Evolutionary conservation across 1,139 yeast species (phyloP).

Genomic region (Zygosaccharomyces pseudobailii): DNA sequence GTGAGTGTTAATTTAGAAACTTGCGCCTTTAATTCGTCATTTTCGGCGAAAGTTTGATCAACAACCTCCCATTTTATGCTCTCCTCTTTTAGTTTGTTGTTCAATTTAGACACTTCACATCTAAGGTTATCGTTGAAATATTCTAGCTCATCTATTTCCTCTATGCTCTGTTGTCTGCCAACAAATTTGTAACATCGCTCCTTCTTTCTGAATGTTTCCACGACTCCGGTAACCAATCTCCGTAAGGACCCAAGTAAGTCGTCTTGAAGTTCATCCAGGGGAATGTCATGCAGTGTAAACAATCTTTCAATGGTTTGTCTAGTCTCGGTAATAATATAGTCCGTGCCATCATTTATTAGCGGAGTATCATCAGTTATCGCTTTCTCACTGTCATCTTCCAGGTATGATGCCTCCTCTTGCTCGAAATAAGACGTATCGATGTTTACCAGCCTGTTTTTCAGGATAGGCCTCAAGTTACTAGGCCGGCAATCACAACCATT

Average conservation of each 20-base stretch:
- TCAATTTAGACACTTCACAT: not conserved
- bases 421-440: not conserved
- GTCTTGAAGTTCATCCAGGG: not conserved
- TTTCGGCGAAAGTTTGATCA: not conserved
- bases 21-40: not conserved
- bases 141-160: not conserved
- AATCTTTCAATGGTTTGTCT: not conserved
- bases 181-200: constrained; percentile 2
- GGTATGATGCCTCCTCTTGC: not conserved
- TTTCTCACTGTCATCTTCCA: not conserved
- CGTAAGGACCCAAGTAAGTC: not conserved
- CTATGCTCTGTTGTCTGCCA: not conserved
- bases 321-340: not conserved
- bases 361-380: not conserved
- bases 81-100: not conserved
- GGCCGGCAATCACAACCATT: not conserved
- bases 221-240: not conserved
- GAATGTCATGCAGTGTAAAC: not conserved
- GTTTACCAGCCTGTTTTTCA: not conserved
- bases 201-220: not conserved
- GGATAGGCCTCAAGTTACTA: not conserved
- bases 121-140: not conserved
- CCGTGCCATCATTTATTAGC: not conserved
- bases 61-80: constrained; percentile 1
- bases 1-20: not conserved